Base-by-base conservation (phyloP, 768 basidiomycete species). In the Pleurotus djamor region DNA sequence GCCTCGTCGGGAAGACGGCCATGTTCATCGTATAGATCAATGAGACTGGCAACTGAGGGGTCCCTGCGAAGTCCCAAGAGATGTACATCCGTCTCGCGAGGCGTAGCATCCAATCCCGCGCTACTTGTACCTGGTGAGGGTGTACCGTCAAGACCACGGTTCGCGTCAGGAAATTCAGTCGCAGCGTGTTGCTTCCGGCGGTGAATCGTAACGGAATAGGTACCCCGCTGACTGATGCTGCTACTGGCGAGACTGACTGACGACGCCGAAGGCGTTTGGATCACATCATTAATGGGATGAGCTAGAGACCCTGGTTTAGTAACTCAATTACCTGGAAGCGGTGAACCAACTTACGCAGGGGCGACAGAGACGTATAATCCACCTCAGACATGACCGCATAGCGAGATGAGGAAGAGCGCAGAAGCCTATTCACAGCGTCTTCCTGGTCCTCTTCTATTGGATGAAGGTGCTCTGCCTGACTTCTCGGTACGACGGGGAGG, bases 171-270 rank as follows among this genome's bases (percentile, higher is more conserved):
- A 60, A 88, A 88, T 64, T 88, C 88, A 6, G 87, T 86, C 54
- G 79, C 77, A 54, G 83, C 79, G 58, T 83, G 83, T 4, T 81
- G 80, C 60, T 78, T 84, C 48, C 88, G 87, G 52, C 79, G 71
- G 64, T 83, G 86, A 21, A 93, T 77, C n/a, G 83, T 89, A 55
- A 92, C 91, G 44, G 81, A 85, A 69, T 89, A 93, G 21, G 84
- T 88, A 16, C 85, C 83, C 43, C 80, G 79, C 56, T 76, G 79
- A 60, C 75, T 81, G 13, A 77, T 69, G 58, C 71, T 82, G 58
- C 78, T 70, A 65, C 83, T 88, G 5, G 80, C 78, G 34, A 86
- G 67, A 62, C 84, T 87, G 14, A 76, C 67, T 3, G 81, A 78
- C 6, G 87, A 85, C 14, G 77, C 73, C 13, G 74, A 73, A 21